These are phyloP conservation scores for Aurantiochytrium sp. DNA, from an alignment of 108 stramenopile genomes.

Conservation along the genomic window DNA sequence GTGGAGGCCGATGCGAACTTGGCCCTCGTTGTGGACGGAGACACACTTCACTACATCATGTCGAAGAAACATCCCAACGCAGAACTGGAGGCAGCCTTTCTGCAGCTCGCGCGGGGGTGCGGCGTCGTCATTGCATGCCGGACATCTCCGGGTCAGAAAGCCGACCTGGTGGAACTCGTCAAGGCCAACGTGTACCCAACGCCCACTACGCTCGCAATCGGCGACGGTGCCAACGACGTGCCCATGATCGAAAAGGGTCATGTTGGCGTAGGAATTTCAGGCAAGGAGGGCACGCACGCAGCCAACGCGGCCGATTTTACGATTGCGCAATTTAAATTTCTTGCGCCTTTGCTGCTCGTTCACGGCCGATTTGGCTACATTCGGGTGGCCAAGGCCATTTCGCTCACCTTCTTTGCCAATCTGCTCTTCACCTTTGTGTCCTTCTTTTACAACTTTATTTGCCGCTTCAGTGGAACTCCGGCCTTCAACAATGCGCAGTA, in stretches of 20 bases:
- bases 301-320: constrained; percentile 66
- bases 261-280: constrained; percentile 85
- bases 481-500: constrained; percentile 41
- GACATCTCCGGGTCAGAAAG: constrained; percentile 85
- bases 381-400: not conserved
- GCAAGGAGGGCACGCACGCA: constrained; percentile 89
- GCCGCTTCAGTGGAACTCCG: constrained; percentile 43
- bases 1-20: not conserved
- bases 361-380: constrained; percentile 41
- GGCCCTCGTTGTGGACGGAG: constrained; percentile 84
- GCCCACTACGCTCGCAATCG: constrained; percentile 88
- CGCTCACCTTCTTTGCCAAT: constrained; percentile 61
- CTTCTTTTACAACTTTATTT: constrained; percentile 39
- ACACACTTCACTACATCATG: constrained; percentile 36
- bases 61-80: constrained; percentile 27
- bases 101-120: constrained; percentile 68
- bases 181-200: constrained; percentile 68
- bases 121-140: constrained; percentile 89
- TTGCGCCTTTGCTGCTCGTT: constrained; percentile 32
- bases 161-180: constrained; percentile 73
- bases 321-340: constrained; percentile 54
- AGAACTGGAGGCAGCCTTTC: constrained; percentile 65
- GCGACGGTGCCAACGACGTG: constrained; percentile 96
- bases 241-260: constrained; percentile 93
- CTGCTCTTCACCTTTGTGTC: constrained; percentile 53